Evolutionary conservation across 2,329 filamentous ascomycete species (phyloP).

Genomic region (Aspergillus fumigatiaffinis): DNA sequence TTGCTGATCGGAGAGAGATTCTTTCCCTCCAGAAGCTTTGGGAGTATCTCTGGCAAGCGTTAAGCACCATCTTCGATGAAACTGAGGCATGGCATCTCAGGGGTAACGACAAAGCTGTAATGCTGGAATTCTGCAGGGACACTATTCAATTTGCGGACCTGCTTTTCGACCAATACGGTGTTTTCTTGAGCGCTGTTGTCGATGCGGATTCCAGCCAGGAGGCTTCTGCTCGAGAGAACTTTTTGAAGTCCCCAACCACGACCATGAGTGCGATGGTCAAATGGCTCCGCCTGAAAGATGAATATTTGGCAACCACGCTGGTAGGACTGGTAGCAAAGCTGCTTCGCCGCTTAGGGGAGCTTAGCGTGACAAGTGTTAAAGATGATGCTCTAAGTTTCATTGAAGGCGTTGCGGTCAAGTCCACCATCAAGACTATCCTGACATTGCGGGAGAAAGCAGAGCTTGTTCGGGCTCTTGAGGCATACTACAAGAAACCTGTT

Average conservation of each 20-base stretch:
- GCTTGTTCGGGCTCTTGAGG: conserved; percentile 61
- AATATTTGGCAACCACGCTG: conserved; percentile 76
- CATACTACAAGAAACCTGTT: conserved; percentile 44
- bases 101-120: conserved; percentile 65
- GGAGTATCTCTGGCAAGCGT: conserved; percentile 75
- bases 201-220: conserved; percentile 40
- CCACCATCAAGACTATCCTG: conserved; percentile 71
- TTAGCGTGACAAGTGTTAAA: conserved; percentile 64
- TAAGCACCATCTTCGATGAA: conserved; percentile 75
- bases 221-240: conserved; percentile 45
- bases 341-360: conserved; percentile 73
- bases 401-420: conserved; percentile 50
- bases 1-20: conserved; percentile 58
- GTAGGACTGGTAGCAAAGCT: conserved; percentile 82
- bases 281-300: conserved; percentile 86
- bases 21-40: conserved; percentile 72
- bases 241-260: conserved; percentile 62
- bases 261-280: conserved; percentile 69
- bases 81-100: conserved; percentile 77
- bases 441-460: conserved; percentile 80
- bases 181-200: conserved; percentile 69
- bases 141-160: conserved; percentile 90
- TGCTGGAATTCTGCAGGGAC: conserved; percentile 92
- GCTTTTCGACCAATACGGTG: conserved; percentile 77
- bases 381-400: conserved; percentile 61